Evolutionary conservation across 2,329 filamentous ascomycete species (phyloP).

Genomic region (Colletotrichum sp.): DNA sequence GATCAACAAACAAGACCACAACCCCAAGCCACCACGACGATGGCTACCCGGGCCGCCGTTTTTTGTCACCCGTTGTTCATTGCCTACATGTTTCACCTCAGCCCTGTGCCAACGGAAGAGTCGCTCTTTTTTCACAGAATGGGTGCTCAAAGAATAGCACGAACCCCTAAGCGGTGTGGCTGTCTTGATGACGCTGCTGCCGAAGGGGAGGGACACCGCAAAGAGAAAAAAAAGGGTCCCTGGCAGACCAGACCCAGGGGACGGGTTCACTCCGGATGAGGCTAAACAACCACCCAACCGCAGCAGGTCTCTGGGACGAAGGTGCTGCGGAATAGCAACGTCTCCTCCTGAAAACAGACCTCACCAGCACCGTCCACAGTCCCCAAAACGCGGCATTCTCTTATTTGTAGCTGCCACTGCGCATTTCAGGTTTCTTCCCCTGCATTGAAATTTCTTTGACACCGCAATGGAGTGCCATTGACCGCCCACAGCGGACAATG

Average conservation of each 20-base stretch:
- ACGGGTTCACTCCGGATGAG: conserved; percentile 8
- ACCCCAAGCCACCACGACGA: background rate
- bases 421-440: background rate
- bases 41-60: background rate
- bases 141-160: background rate
- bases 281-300: conserved; percentile 12
- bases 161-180: background rate
- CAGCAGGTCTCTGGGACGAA: background rate
- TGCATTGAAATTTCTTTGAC: conserved; percentile 1
- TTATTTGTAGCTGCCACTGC: background rate
- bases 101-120: background rate
- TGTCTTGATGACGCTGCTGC: background rate
- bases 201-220: background rate
- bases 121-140: background rate
- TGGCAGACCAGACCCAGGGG: background rate
- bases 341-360: conserved; percentile 5
- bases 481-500: conserved; percentile 8
- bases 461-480: conserved; percentile 6
- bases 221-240: background rate
- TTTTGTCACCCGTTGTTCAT: background rate
- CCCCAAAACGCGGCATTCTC: background rate
- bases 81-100: conserved; percentile 2
- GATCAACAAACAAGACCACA: background rate
- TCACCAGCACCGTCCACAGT: background rate
- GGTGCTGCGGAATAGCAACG: background rate